Evolutionary conservation across 2,329 filamentous ascomycete genomes (phyloP).

Genomic region (Colletotrichum sp.): DNA sequence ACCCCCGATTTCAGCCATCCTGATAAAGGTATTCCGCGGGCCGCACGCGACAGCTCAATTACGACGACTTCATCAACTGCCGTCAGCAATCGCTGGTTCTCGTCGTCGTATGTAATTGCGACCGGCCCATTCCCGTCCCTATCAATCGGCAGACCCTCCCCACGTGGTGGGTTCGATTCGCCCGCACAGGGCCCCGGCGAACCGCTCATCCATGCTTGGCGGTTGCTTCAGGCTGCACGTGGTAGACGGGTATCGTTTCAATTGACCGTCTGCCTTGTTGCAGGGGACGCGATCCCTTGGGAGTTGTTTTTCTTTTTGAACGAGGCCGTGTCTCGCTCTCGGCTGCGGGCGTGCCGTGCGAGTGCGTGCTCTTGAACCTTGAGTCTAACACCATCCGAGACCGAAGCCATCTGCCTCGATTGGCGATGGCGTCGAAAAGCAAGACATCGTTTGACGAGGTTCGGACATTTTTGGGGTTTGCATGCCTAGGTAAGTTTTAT

Average conservation of each 20-base stretch:
- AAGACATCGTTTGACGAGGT: not conserved
- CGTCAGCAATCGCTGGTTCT: not conserved
- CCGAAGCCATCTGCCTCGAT: not conserved
- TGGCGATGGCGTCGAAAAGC: not conserved
- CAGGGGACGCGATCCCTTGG: not conserved
- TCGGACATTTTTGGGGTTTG: slow-evolving; percentile 5
- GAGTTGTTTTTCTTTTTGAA: not conserved
- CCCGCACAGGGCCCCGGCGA: not conserved
- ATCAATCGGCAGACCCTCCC: not conserved
- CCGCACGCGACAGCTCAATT: not conserved
- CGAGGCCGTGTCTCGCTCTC: not conserved
- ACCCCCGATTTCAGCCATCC: not conserved
- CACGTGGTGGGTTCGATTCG: slow-evolving; percentile 20
- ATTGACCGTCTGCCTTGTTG: not conserved
- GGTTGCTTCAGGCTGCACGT: not conserved
- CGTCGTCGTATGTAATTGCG: not conserved
- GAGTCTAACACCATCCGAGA: not conserved
- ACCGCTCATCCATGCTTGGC: slow-evolving; percentile 4
- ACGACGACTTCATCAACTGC: not conserved
- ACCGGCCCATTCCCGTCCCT: not conserved
- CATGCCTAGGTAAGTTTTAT: not conserved
- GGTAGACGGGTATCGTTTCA: not conserved
- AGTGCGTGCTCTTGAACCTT: not conserved
- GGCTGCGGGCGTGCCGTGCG: not conserved
- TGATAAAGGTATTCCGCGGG: not conserved